phyloP scores from a whole-genome alignment of 257 asterid species.

The Solanum commersonii region DNA sequence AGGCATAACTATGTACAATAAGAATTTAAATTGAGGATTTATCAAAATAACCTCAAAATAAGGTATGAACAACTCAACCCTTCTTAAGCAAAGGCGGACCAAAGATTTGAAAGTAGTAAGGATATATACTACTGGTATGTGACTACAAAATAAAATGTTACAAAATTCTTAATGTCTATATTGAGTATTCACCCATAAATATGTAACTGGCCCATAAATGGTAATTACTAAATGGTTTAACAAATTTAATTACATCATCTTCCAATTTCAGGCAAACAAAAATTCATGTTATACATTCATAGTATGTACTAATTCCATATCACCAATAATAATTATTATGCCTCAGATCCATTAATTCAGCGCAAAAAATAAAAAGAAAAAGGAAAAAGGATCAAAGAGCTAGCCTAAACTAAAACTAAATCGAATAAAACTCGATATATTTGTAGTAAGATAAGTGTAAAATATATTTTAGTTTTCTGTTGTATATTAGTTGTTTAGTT shows the following conservation, averaged over 20 bases:
- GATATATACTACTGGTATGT: neutral
- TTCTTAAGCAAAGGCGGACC: too few relatives aligned
- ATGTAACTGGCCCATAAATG: neutral
- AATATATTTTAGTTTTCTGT: neutral
- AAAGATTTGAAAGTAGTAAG: neutral
- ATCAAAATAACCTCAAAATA: too few relatives aligned
- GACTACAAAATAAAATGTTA: too few relatives aligned
- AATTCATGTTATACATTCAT: neutral
- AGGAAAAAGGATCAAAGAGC: neutral
- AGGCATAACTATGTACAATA: too few relatives aligned
- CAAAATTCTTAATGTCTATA: too few relatives aligned
- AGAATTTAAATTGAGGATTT: too few relatives aligned
- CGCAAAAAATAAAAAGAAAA: too few relatives aligned
- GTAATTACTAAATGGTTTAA: too few relatives aligned
- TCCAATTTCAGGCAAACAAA: neutral
- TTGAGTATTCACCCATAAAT: neutral
- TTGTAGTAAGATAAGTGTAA: neutral
- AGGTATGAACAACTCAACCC: too few relatives aligned
- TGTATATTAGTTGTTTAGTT: neutral
- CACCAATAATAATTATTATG: neutral
- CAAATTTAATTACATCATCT: neutral
- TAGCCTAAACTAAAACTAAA: too few relatives aligned
- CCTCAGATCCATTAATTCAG: neutral
- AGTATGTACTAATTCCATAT: neutral
- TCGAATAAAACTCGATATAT: neutral